These are phyloP conservation scores for Phaeosphaeriaceae sp. DNA, from an alignment of 2,329 filamentous ascomycete species.

Conservation along the genomic window DNA sequence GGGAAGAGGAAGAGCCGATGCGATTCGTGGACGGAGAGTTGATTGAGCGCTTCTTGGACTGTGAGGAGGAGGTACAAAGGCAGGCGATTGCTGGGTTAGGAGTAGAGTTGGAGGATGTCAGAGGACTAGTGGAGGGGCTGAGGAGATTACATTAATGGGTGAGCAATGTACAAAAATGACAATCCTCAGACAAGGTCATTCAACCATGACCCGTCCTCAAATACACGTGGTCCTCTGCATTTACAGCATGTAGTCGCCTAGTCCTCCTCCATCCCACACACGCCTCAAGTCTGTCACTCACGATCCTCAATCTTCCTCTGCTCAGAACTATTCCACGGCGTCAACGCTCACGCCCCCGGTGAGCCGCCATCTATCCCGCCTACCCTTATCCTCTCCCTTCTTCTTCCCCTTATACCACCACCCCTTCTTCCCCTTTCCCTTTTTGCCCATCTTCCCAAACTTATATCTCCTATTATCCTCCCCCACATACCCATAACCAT, in stretches of 20 bases:
- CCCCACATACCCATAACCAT: not conserved
- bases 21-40: slow-evolving; percentile 93
- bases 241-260: not conserved
- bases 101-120: slow-evolving; percentile 64
- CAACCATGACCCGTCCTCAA: not conserved
- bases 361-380: too few species aligned
- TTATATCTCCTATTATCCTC: not conserved
- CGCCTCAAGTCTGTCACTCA: too few species aligned
- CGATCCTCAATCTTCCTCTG: too few species aligned
- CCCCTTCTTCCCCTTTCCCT: not conserved
- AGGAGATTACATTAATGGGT: slow-evolving; percentile 53
- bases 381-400: not conserved
- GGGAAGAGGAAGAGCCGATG: slow-evolving; percentile 76
- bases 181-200: not conserved
- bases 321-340: too few species aligned
- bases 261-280: too few species aligned
- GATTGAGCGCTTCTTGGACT: slow-evolving; percentile 82
- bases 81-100: slow-evolving; percentile 61
- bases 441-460: too few species aligned
- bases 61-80: slow-evolving; percentile 65
- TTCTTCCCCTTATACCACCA: not conserved
- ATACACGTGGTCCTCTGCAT: not conserved
- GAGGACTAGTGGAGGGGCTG: slow-evolving; percentile 65
- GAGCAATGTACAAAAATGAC: not conserved
- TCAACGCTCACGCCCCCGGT: too few species aligned